Conservation (phyloP, 78 protist genomes). For the Polysphondylium violaceum region DNA sequence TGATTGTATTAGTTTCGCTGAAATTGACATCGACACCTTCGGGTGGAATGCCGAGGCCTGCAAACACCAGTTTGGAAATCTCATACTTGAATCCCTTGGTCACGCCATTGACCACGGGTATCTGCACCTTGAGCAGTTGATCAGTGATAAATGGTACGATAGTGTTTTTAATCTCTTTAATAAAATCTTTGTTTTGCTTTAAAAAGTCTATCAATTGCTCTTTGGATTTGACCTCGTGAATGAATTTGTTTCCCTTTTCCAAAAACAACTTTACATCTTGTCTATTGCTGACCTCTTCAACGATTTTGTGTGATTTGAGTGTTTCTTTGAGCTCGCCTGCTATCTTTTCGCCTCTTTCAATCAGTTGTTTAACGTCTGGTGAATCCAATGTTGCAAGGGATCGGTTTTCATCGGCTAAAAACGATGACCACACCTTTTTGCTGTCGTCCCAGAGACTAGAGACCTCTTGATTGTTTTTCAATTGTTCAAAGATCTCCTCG, state of each 20-base stretch:
- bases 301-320: constrained; percentile 59
- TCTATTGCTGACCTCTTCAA: constrained; percentile 50
- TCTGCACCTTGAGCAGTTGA: constrained; percentile 67
- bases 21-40: constrained; percentile 69
- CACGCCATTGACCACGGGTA: constrained; percentile 58
- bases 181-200: constrained; percentile 78
- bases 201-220: constrained; percentile 62
- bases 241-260: constrained; percentile 63
- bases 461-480: constrained; percentile 16
- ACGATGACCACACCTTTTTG: constrained; percentile 17
- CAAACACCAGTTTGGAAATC: constrained; percentile 44
- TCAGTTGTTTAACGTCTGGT: constrained; percentile 1
- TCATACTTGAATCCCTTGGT: constrained; percentile 64
- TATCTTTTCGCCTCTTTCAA: constrained; percentile 70
- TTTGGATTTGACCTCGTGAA: constrained; percentile 51
- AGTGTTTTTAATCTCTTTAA: constrained; percentile 73
- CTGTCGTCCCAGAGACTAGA: constrained; percentile 20
- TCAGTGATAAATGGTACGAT: constrained; percentile 79
- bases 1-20: constrained; percentile 26
- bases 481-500: constrained; percentile 36
- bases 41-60: constrained; percentile 55
- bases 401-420: constrained; percentile 18
- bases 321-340: constrained; percentile 15
- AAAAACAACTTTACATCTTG: constrained; percentile 61
- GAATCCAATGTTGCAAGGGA: constrained; percentile 15